Evolutionary conservation across 1,284 basidiomycete species (phyloP), one percentile per base, ranked within the genome.

Genomic region (Tylopilus orsonianus): DNA sequence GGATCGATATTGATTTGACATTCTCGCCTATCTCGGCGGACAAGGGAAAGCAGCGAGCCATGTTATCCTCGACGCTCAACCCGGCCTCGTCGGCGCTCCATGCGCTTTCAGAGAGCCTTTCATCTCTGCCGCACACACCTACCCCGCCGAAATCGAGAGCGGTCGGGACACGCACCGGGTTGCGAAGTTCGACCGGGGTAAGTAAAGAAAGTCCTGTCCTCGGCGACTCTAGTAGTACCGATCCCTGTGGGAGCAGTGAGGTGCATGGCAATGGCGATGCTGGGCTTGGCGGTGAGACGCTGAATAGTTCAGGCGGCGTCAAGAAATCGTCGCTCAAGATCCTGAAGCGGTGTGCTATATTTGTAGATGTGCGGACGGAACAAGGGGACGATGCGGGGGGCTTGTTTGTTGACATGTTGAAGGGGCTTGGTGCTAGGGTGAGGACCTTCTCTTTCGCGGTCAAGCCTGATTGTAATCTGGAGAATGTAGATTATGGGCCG

Each of bases 321-420:
- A 51, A 58, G 56, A 56, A 52, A 49, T 47, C 57, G 16, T 51
- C 53, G 45, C 69, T 75, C 50, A 72, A 72, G 44, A 73, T 86
- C 23, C 69, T 96, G 55, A 83, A 85, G 49, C 81, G 84, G 10
- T 95, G 93, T 44, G 79, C 81, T 2, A 86, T 94, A 5, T 96
- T 90, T 59, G 92, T 97, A 37, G 94, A 97, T 63, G 91, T 97
- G 18, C 74, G 83, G 56, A 93, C 89, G 3, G 86, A 87, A 29
- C 87, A 92, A 53, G 92, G 93, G 1, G 88, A 92, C 44, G 89
- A 95, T 60, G 88, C 89, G 0, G 84, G 88, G 0, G 77, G 77
- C n/a, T 68, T 93, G 51, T 96, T 95, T 63, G 78, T 84, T 4
- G 89, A 94, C 46, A 93, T 96, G 84, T 66, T 97, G 52, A 80